These are phyloP conservation scores for Gossypioides kirkii DNA, from an alignment of 345 rosid species.

Conservation along the genomic window DNA sequence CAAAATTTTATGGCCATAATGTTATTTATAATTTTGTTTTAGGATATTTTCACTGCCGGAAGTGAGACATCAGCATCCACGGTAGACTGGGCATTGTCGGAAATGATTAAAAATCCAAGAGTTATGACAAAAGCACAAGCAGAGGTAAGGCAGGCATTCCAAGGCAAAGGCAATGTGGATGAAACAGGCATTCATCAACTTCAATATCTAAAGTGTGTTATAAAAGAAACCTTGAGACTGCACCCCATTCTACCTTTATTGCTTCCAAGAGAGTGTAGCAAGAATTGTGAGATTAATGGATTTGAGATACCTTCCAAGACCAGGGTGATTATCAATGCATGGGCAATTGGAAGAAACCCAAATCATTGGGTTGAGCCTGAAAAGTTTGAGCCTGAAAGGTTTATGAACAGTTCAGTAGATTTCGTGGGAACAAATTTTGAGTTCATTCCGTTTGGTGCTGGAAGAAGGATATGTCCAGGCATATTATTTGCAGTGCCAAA, in stretches of 20 bases:
- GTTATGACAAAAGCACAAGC: conserved; percentile 4
- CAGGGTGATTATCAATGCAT: neutral
- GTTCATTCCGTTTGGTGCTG: neutral
- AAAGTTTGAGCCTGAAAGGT: neutral
- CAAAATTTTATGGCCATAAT: neutral
- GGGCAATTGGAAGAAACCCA: conserved; percentile 1
- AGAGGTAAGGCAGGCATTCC: conserved; percentile 7
- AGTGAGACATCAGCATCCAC: conserved; percentile 10
- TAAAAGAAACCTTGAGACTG: neutral
- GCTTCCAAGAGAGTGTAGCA: conserved; percentile 1
- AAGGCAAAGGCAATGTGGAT: neutral
- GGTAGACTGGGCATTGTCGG: neutral
- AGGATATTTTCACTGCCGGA: conserved; percentile 5
- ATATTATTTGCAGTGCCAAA: conserved; percentile 10
- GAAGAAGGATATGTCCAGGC: conserved; percentile 9
- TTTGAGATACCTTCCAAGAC: neutral
- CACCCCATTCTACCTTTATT: neutral
- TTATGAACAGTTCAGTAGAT: neutral
- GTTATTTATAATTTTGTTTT: neutral
- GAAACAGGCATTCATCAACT: conserved; percentile 5
- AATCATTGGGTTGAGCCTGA: neutral
- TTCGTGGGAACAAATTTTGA: neutral
- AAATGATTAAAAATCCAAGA: conserved; percentile 7
- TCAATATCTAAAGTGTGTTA: neutral
- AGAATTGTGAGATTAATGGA: neutral